Evolutionary conservation across 179 eudicot genomes (phyloP), one percentile per base, ranked within the genome.

Genomic region (Gypsophila paniculata): DNA sequence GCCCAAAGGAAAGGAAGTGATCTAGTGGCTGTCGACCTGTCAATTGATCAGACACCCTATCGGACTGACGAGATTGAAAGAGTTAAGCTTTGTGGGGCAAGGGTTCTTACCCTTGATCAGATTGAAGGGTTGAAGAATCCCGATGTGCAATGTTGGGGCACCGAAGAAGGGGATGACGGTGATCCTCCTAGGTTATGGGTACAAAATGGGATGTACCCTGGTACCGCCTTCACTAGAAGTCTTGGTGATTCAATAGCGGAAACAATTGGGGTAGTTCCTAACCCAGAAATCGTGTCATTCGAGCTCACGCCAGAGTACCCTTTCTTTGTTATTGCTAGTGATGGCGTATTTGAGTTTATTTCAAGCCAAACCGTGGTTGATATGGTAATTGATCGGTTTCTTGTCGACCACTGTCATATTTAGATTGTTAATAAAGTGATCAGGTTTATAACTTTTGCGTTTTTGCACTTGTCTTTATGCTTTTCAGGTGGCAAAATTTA

Each of bases 121-220:
- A 94, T 94, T 80, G 99, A 94, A 84, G 99, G 99, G 75, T 83
- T 91, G 74, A 94, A 94, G 82, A 85, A 88, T 81, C 94, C 99
- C 18, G 86, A 89, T 75, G 87, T 87, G 36, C 96, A 86, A 80
- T 94, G 96, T 80, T 94, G 99, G 99, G 99, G 86, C 10, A 91
- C 94, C 26, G 99, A 91, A 88, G 99, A 94, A 81, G 97, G 72
- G 36, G 97, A 94, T 80, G 99, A 94, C 71, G 99, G 99, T 48
- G 99, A 94, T 86, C 99, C 99, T 72, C 99, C 99, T 34, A 86
- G 99, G 75, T 75, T 94, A 55, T 94, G 99, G 99, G 97, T 94
- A 66, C 91, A 83, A 75, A 88, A 89, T 79, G 99, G 97, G 72
- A 91, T 94, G 97, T 94, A 91, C 74, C 99, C 99, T 46, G 99